Base-by-base conservation (phyloP, 2,329 filamentous ascomycete genomes). In the Rugonectria rugulosa region DNA sequence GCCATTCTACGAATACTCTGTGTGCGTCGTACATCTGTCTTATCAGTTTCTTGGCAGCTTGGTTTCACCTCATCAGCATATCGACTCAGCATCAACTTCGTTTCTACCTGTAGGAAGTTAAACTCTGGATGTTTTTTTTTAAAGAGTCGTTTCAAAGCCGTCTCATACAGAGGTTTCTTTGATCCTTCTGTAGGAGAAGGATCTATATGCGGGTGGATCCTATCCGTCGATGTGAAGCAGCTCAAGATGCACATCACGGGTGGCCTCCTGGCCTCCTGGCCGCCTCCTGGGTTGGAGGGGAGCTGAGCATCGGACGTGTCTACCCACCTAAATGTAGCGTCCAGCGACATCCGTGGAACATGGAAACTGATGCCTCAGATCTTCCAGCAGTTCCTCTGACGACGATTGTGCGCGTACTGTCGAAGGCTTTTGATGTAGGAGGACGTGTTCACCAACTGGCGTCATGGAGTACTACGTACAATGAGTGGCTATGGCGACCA, bases 161-260 rank as follows among this genome's bases (percentile, higher is more conserved):
- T 55, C 45, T 55, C 53, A 45, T 41, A 38, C 40, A 34, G 37
- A 20, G 17, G 50, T 17, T 26, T 20, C 34, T 29, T 19, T 19
- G 32, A 38, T n/a, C 26, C 45, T 24, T 26, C 27, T 21, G 43
- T 44, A 44, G 23, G 34, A 38, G 31, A 43, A 42, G 32, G n/a
- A 45, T 44, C 40, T 49, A 38, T 50, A 55, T 45, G 41, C 27
- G 34, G 27, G 45, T 55, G 46, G 45, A 55, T 50, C 40, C 41
- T 27, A 32, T 34, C 45, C 53, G 41, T 44, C 19, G 24, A 38
- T 37, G 32, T 47, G 38, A 37, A 37, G 38, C 31, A 44, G 40
- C 15, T 36, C 11, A 14, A 29, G 42, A 41, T 47, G 34, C 44
- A 42, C 29, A 24, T 40, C 34, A 49, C 34, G 14, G 40, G 24